phyloP scores from a whole-genome alignment of 2,329 filamentous ascomycete species.

The Neopestalotiopsis rosae region DNA sequence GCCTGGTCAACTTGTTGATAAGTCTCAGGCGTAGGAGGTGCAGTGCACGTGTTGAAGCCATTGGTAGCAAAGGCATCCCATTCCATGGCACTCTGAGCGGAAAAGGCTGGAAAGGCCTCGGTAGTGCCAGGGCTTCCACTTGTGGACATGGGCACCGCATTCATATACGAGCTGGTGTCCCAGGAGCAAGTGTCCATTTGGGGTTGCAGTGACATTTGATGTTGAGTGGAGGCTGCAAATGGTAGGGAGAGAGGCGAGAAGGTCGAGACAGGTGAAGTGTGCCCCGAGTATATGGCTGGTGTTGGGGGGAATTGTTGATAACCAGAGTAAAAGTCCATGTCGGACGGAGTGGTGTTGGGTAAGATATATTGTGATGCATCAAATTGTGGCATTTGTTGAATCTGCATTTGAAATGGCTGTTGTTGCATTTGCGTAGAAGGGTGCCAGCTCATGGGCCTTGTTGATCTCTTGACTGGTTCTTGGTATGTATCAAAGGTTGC shows the following conservation, averaged over 20 bases:
- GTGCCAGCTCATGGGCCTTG: conserved; percentile 78
- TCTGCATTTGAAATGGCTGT: conserved; percentile 37
- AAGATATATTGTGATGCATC: conserved; percentile 44
- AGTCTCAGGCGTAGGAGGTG: conserved; percentile 65
- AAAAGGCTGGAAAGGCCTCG: conserved; percentile 39
- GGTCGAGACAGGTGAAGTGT: conserved; percentile 59
- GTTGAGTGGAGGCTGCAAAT: conserved; percentile 40
- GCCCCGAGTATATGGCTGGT: conserved; percentile 60
- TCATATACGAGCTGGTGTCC: conserved; percentile 38
- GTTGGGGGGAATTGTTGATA: conserved; percentile 56
- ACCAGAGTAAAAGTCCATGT: conserved; percentile 46
- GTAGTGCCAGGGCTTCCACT: conserved; percentile 30
- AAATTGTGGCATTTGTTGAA: conserved; percentile 42
- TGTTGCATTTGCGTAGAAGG: conserved; percentile 60
- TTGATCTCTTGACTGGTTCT: conserved; percentile 43
- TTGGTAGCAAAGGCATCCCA: conserved; percentile 55
- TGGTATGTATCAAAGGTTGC: conserved; percentile 34
- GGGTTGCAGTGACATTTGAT: conserved; percentile 45
- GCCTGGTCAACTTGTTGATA: conserved; percentile 58
- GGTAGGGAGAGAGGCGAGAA: conserved; percentile 61
- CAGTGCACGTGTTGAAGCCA: conserved; percentile 50
- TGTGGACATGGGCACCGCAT: conserved; percentile 33
- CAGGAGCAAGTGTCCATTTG: conserved; percentile 41
- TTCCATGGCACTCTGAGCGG: conserved; percentile 32
- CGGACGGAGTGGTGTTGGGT: conserved; percentile 43